Evolutionary conservation across 805 yeast genomes (phyloP), one percentile per base, ranked within the genome.

Genomic region (Metschnikowia continentalis): DNA sequence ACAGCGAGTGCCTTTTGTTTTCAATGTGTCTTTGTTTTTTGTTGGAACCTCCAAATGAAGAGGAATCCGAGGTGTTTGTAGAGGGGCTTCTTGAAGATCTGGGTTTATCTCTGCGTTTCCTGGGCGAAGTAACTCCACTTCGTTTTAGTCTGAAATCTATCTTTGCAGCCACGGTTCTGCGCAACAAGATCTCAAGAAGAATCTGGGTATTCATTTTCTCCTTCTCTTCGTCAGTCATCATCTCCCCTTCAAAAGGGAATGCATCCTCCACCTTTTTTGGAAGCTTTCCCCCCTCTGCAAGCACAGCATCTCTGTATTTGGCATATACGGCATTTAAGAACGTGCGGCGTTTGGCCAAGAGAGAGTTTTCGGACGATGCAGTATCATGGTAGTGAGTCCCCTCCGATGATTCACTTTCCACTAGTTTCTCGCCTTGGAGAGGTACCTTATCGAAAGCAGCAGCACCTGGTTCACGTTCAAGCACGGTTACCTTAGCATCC

Each of bases 101-200:
- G 8, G 35, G 13, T 32, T 6, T 8, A 5, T 26, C 26, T 35
- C 1, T 38, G 10, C 11, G 41, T 35, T 17, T 19, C 5, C 15
- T 20, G 2, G 30, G 13, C 14, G 10, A 13, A 35, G 20, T 26
- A 38, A 17, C 36, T 6, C 44, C 44, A 7, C 33, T 38, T 32
- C 46, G 52, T 22, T 40, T 43, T n/a, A 74, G 59, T 38, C 78
- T 54, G 51, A 63, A 74, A 3, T 61, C 70, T 22, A 74, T 63
- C 57, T 74, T 74, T 6, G 76, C 77, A 33, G 75, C 72, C 54
- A 72, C 55, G 1, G 77, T 74, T 50, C 75, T 57, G 51, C 77
- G 63, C n/a, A 74, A 49, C 40, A 74, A 60, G 5, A 71, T 52
- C 48, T 73, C 78, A 32, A 71, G 61, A n/a, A 70, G 58, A 0